Conservation (phyloP, 2,329 filamentous ascomycete species). For the Aspergillus intermedius region DNA sequence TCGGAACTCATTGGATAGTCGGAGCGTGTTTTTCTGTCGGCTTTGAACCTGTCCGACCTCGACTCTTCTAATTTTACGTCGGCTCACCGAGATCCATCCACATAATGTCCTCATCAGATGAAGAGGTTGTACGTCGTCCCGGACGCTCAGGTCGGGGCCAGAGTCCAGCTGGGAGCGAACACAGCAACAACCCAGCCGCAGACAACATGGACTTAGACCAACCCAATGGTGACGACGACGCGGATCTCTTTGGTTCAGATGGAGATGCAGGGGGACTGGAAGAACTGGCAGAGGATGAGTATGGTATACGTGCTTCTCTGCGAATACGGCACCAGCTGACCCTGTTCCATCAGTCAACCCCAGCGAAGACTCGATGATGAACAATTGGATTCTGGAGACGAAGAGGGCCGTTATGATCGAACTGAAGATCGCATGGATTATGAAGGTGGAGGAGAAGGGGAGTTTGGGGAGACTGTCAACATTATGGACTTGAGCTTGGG, state of each 20-base stretch:
- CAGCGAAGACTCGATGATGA: constrained; percentile 52
- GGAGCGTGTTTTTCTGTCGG: background rate
- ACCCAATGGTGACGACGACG: constrained; percentile 31
- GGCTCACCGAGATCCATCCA: background rate
- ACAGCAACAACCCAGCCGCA: constrained; percentile 10
- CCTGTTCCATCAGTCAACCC: constrained; percentile 16
- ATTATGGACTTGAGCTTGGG: constrained; percentile 52
- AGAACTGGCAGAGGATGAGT: constrained; percentile 30
- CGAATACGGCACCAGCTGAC: constrained; percentile 9
- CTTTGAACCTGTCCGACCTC: background rate
- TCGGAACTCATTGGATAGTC: too few species aligned
- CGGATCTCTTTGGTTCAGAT: constrained; percentile 42
- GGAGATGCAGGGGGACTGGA: constrained; percentile 37
- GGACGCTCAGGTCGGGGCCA: constrained; percentile 21
- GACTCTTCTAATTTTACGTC: background rate
- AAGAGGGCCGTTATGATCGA: constrained; percentile 52
- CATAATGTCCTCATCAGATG: constrained; percentile 33
- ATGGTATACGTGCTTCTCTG: constrained; percentile 5
- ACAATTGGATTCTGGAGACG: constrained; percentile 59
- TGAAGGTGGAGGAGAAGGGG: constrained; percentile 34
- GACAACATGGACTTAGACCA: constrained; percentile 22
- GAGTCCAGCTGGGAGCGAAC: constrained; percentile 18
- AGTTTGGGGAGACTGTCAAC: constrained; percentile 43
- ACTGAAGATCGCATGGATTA: constrained; percentile 40
- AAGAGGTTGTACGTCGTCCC: constrained; percentile 31